Conservation (phyloP, 2,329 filamentous ascomycete genomes). For the Tolypocladium endophyticum region DNA sequence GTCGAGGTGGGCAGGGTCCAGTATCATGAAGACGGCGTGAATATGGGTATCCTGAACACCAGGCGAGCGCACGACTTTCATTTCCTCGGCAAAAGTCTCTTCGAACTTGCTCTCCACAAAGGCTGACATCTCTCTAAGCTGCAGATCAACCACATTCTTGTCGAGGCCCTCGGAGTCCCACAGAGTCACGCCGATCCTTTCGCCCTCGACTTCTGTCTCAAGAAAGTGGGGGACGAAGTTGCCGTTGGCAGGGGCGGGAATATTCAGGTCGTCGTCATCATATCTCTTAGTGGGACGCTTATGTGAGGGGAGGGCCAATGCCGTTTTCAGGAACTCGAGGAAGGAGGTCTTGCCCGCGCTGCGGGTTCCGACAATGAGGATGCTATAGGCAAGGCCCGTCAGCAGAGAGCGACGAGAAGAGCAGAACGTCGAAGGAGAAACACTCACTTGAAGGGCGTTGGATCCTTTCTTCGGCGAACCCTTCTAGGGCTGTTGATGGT, state of each 20-base stretch:
- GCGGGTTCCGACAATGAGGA: slow-evolving; percentile 80
- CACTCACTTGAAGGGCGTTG: slow-evolving; percentile 94
- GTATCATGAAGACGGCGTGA: slow-evolving; percentile 84
- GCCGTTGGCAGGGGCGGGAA: slow-evolving; percentile 42
- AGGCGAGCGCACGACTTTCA: slow-evolving; percentile 90
- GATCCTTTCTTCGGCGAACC: slow-evolving; percentile 89
- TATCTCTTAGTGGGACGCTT: slow-evolving; percentile 53
- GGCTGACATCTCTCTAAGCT: slow-evolving; percentile 79
- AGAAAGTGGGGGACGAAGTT: slow-evolving; percentile 83
- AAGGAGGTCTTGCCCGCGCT: slow-evolving; percentile 93
- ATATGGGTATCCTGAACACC: slow-evolving; percentile 95
- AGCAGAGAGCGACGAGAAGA: slow-evolving; percentile 1
- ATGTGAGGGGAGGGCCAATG: slow-evolving; percentile 71
- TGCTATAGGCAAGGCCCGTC: slow-evolving; percentile 38
- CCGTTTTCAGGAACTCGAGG: slow-evolving; percentile 85
- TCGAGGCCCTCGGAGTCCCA: slow-evolving; percentile 97
- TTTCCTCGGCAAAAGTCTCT: slow-evolving; percentile 93
- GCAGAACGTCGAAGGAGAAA: neutral
- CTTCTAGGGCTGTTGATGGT: slow-evolving; percentile 87
- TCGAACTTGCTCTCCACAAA: slow-evolving; percentile 98
- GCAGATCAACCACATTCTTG: slow-evolving; percentile 88
- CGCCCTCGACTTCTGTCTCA: slow-evolving; percentile 87
- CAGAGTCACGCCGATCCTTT: slow-evolving; percentile 82
- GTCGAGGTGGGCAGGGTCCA: slow-evolving; percentile 81
- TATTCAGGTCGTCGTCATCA: slow-evolving; percentile 48